Evolutionary conservation across 129 eudicot genomes (phyloP).

Genomic region (Cynara cardunculus): DNA sequence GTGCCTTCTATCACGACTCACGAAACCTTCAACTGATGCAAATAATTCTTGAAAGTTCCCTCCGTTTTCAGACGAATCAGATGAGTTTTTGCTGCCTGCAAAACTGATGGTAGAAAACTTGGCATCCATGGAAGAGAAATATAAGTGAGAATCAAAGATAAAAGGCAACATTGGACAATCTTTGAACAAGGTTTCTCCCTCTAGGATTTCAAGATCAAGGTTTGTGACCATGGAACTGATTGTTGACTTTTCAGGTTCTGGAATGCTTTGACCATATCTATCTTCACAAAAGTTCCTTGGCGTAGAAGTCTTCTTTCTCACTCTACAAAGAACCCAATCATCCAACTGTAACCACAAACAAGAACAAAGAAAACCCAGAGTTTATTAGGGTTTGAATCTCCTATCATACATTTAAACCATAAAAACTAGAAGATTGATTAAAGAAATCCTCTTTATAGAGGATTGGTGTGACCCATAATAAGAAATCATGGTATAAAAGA

Average conservation of each 20-base stretch:
- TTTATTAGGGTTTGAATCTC: neutral
- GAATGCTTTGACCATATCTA: slow-evolving; percentile 18
- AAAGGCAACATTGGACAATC: slow-evolving; percentile 50
- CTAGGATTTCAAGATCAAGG: slow-evolving; percentile 19
- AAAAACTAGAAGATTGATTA: neutral
- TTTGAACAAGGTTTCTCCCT: slow-evolving; percentile 23
- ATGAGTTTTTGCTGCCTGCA: slow-evolving; percentile 23
- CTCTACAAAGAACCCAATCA: slow-evolving; percentile 56
- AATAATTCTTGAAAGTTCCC: neutral
- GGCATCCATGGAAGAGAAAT: slow-evolving; percentile 19
- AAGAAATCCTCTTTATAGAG: neutral
- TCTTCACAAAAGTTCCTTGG: slow-evolving; percentile 32
- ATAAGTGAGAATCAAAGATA: slow-evolving; percentile 35
- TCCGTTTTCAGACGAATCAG: slow-evolving; percentile 11
- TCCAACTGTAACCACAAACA: slow-evolving; percentile 35
- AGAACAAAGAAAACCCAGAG: neutral
- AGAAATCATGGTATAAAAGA: no score
- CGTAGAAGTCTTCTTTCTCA: slow-evolving; percentile 31
- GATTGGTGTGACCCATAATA: neutral
- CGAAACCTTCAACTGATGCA: neutral
- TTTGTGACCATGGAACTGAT: slow-evolving; percentile 9
- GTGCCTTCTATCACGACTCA: slow-evolving; percentile 6
- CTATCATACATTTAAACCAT: neutral
- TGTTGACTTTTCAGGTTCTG: slow-evolving; percentile 11
- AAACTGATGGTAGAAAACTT: slow-evolving; percentile 26